Conservation (phyloP, 306 rosid species). For the Parietaria judaica region DNA sequence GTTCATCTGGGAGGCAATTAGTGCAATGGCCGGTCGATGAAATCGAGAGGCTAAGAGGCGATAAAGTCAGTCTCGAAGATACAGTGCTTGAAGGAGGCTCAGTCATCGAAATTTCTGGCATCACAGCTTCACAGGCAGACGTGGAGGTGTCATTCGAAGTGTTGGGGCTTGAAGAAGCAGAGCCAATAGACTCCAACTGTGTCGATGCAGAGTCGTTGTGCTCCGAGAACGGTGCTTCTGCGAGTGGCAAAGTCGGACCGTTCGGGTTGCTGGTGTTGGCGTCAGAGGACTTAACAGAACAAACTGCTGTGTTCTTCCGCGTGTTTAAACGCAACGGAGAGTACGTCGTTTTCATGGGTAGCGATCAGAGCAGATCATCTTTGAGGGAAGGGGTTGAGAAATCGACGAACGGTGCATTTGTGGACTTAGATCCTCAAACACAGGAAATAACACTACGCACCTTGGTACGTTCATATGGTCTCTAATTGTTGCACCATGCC, state of each 20-base stretch:
- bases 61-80: constrained; percentile 24
- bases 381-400: background rate
- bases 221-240: constrained; percentile 40
- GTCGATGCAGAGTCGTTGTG: constrained; percentile 44
- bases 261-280: constrained; percentile 78
- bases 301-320: constrained; percentile 81
- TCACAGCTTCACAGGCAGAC: constrained; percentile 78
- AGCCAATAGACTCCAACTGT: constrained; percentile 61
- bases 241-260: constrained; percentile 70
- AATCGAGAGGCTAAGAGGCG: constrained; percentile 37
- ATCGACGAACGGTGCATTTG: too few relatives aligned
- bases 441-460: background rate
- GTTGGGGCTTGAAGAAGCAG: constrained; percentile 53
- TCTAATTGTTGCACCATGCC: too few relatives aligned
- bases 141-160: constrained; percentile 65
- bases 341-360: constrained; percentile 68
- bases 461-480: background rate
- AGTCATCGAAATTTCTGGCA: constrained; percentile 47
- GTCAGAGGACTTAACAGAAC: constrained; percentile 54
- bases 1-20: constrained; percentile 42
- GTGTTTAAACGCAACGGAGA: constrained; percentile 47
- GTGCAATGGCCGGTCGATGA: constrained; percentile 65
- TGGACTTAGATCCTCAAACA: background rate
- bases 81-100: constrained; percentile 36
- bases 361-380: constrained; percentile 67